Conservation (phyloP, 2,329 filamentous ascomycete genomes). For the Ophiocordyceps camponoti-floridani region DNA sequence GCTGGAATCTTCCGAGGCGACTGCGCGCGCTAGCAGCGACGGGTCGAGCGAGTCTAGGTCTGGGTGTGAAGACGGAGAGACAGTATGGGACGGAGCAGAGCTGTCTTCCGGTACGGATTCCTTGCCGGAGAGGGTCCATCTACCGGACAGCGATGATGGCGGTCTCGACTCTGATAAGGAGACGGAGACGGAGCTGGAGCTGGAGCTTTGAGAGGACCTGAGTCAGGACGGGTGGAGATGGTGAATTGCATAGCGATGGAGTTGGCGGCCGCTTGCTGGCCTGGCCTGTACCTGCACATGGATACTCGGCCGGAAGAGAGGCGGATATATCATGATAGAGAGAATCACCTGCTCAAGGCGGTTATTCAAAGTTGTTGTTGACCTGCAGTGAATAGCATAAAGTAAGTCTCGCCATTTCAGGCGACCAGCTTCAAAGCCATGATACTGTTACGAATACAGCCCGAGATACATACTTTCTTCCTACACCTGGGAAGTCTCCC, state of each 20-base stretch:
- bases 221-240: background rate
- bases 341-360: too few relatives aligned
- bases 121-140: background rate
- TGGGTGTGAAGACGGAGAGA: background rate
- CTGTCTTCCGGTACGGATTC: background rate
- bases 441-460: too few relatives aligned
- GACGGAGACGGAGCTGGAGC: background rate
- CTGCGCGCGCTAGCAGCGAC: background rate
- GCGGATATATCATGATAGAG: too few relatives aligned
- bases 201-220: background rate
- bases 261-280: constrained; percentile 4
- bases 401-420: too few relatives aligned
- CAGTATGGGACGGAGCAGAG: constrained; percentile 1
- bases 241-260: constrained; percentile 11
- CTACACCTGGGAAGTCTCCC: too few relatives aligned
- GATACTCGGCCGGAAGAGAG: too few relatives aligned
- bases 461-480: too few relatives aligned
- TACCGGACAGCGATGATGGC: background rate
- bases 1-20: constrained; percentile 7
- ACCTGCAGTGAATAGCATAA: too few relatives aligned
- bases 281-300: too few relatives aligned
- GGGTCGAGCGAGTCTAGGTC: background rate
- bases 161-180: background rate
- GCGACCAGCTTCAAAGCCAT: too few relatives aligned
- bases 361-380: too few relatives aligned